A percentile compares a stretch with the other conserved stretches of the same genome.
Conservation (phyloP, 805 yeast species). For the Kazachstania kunashirensis region DNA sequence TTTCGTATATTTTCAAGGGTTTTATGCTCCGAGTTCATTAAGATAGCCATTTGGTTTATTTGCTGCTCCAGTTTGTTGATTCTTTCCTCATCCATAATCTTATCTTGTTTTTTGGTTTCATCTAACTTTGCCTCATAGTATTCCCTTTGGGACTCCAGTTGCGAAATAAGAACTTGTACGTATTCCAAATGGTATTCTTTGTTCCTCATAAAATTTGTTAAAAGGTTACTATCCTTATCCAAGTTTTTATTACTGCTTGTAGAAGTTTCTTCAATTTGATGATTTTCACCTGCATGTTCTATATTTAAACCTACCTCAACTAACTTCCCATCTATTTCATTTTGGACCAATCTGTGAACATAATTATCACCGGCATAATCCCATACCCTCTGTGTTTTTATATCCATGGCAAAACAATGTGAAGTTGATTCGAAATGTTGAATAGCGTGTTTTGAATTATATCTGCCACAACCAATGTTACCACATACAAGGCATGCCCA, state of each 20-base stretch:
- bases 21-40: neutral
- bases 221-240: conserved; percentile 11
- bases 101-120: conserved; percentile 17
- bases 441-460: conserved; percentile 76
- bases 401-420: conserved; percentile 88
- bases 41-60: neutral
- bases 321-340: conserved; percentile 79
- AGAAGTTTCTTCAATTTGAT: no score
- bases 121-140: conserved; percentile 54
- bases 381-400: conserved; percentile 81
- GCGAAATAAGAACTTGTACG: conserved; percentile 66
- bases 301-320: conserved; percentile 46
- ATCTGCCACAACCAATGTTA: conserved; percentile 84
- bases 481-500: conserved; percentile 93
- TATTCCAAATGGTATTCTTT: conserved; percentile 68
- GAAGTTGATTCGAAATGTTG: conserved; percentile 68
- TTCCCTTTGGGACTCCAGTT: conserved; percentile 77
- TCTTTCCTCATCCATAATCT: conserved; percentile 23
- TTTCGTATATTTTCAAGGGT: conserved; percentile 10
- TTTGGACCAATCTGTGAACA: conserved; percentile 77
- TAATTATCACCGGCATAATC: conserved; percentile 87
- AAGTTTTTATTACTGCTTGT: neutral
- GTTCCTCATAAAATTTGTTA: conserved; percentile 30
- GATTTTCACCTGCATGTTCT: no score
- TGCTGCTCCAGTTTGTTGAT: neutral